phyloP scores from a whole-genome alignment of 225 moss, liverwort and hornwort species.

The Straminergon stramineum region DNA sequence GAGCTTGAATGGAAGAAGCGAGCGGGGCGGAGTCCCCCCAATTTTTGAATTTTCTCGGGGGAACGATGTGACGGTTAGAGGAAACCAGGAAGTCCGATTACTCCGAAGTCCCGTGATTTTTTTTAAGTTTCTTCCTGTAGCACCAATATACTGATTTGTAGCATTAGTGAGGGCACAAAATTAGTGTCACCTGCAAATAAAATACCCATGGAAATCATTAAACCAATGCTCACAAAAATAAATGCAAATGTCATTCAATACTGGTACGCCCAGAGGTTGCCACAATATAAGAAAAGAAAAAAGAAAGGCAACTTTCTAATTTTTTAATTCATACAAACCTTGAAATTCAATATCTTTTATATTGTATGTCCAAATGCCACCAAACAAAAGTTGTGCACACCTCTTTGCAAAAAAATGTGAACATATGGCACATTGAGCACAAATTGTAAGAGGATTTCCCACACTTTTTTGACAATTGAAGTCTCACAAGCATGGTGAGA shows the following conservation, averaged over 20 bases:
- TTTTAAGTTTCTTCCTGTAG: neutral
- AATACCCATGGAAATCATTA: neutral
- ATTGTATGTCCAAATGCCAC: too few relatives aligned
- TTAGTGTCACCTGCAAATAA: neutral
- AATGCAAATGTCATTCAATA: neutral
- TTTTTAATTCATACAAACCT: too few relatives aligned
- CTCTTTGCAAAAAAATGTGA: too few relatives aligned
- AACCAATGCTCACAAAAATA: neutral
- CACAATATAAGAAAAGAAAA: too few relatives aligned
- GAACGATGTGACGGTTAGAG: neutral
- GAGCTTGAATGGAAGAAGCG: neutral
- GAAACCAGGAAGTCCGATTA: neutral
- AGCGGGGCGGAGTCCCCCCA: conserved; percentile 1
- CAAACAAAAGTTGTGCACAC: too few relatives aligned
- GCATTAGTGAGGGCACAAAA: neutral
- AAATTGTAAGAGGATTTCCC: neutral
- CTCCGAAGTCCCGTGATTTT: neutral
- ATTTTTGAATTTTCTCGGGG: neutral
- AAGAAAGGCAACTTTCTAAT: too few relatives aligned
- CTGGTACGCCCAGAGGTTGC: too few relatives aligned
- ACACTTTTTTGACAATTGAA: neutral
- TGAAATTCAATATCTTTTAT: too few relatives aligned
- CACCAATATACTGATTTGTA: neutral
- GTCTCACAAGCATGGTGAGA: neutral
- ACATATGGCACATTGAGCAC: too few relatives aligned